Base-by-base conservation (phyloP, 108 stramenopile species). In the Cyclotella sp. region DNA sequence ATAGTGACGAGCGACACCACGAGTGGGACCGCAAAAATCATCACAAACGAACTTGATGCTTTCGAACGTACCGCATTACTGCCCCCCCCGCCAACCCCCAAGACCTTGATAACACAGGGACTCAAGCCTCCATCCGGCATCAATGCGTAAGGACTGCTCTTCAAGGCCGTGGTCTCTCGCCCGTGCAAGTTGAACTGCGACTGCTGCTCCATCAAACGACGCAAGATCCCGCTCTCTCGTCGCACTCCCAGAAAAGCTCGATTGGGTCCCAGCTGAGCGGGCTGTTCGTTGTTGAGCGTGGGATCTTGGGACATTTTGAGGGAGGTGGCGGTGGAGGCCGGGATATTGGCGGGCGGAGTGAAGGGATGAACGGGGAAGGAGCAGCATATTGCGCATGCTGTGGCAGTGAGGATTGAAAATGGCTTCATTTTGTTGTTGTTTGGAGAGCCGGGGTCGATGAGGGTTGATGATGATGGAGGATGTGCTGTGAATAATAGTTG, bases 1-100 rank as follows among this genome's bases (percentile, higher is more conserved):
- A n/a, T 2, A 34, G 6, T 34, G 6, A 34, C 2, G 4, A 34
- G 34, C 2, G 6, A 34, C 34, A 34, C 6, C 4, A 6, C 34
- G 6, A 34, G 4, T 34, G 6, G 4, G 34, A 34, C 34, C 6
- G 34, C 47, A 49, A 7, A n/a, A 49, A 49, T 9, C 2, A n/a
- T 9, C 3, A 49, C n/a, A 16, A 1, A 49, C n/a, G 58, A 59
- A 29, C 58, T 59, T 1, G 26, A 26, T 3, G 6, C 15, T 49
- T 49, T 39, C 0, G 12, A 39, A 61, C 60, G 59, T 76, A 83
- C 84, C 34, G 86, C 87, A 76, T 88, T 90, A 57, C 89, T 84
- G n/a, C 95, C 95, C 7, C 95, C 95, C 40, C 95, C 95, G 9
- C 91, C 95, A 24, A 96, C 90, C 21, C 95, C 93, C 52, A 93